Conservation (phyloP, 75 land plant genomes). For the Cunninghamia lanceolata region DNA sequence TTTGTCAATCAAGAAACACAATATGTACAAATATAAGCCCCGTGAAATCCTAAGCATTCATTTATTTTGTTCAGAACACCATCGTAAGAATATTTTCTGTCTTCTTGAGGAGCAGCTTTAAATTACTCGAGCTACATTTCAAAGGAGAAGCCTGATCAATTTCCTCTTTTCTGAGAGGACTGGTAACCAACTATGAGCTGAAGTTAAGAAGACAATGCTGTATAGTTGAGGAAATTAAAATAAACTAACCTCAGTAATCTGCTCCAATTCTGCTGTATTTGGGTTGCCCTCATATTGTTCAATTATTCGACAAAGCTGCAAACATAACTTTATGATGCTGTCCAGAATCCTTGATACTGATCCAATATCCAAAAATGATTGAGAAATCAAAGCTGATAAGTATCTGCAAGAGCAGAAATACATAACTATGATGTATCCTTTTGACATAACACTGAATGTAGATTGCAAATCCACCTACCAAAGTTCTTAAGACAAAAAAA, state of each 20-base stretch:
- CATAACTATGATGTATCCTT: neutral
- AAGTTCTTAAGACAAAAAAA: neutral
- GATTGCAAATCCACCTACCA: neutral
- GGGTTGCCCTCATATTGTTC: conserved; percentile 73
- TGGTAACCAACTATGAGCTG: neutral
- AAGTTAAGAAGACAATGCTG: neutral
- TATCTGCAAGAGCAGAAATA: conserved; percentile 56
- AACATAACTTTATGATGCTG: conserved; percentile 89
- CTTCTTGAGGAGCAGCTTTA: neutral
- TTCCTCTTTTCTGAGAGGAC: neutral
- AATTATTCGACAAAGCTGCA: conserved; percentile 86
- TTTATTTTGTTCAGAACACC: neutral
- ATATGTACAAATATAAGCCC: neutral
- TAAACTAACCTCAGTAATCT: conserved; percentile 73
- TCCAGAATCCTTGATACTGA: conserved; percentile 97
- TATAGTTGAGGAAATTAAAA: neutral
- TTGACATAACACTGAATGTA: neutral
- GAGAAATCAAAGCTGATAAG: conserved; percentile 92
- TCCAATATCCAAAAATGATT: conserved; percentile 97
- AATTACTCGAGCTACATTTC: neutral
- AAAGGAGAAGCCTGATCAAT: neutral
- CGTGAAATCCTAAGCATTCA: neutral
- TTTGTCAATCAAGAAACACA: neutral
- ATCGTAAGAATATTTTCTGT: neutral
- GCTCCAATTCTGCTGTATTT: conserved; percentile 75